These are phyloP conservation scores for Medicago arabica DNA, from an alignment of 306 rosid species.

Conservation along the genomic window DNA sequence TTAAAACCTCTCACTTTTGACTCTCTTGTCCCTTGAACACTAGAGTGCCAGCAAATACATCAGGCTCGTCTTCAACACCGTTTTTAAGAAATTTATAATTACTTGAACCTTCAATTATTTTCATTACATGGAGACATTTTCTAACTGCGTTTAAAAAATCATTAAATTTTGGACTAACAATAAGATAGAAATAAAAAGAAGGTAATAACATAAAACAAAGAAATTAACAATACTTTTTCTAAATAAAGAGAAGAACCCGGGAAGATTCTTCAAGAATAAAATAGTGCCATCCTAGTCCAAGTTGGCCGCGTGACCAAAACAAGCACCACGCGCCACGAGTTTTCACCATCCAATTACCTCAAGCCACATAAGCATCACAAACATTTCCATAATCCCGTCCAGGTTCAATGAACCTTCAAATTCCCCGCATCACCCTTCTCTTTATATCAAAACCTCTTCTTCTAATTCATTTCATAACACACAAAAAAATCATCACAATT, in stretches of 20 bases:
- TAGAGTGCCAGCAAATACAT: too few relatives aligned
- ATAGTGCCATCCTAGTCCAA: conserved; percentile 30
- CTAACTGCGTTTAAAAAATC: too few relatives aligned
- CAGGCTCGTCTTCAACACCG: too few relatives aligned
- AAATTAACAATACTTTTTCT: too few relatives aligned
- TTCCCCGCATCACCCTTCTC: conserved; percentile 3
- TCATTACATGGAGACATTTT: too few relatives aligned
- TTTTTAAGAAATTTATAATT: too few relatives aligned
- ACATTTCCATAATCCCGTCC: conserved; percentile 42
- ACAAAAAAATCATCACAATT: not conserved
- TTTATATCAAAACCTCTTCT: conserved; percentile 44
- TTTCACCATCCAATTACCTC: not conserved
- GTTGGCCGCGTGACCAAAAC: conserved; percentile 43
- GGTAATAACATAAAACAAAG: too few relatives aligned
- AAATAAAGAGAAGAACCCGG: not conserved
- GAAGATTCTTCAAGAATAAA: conserved; percentile 4
- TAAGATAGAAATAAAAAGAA: too few relatives aligned
- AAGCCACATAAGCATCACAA: conserved; percentile 32
- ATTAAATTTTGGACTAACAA: too few relatives aligned
- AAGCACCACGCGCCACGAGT: conserved; percentile 51
- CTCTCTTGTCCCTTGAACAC: too few relatives aligned
- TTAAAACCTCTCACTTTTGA: too few relatives aligned
- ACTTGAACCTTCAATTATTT: too few relatives aligned
- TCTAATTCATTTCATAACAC: not conserved
- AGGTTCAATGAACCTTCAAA: conserved; percentile 62